Evolutionary conservation across 768 basidiomycete genomes (phyloP), one percentile per base, ranked within the genome.

Genomic region (Pholiota molesta): DNA sequence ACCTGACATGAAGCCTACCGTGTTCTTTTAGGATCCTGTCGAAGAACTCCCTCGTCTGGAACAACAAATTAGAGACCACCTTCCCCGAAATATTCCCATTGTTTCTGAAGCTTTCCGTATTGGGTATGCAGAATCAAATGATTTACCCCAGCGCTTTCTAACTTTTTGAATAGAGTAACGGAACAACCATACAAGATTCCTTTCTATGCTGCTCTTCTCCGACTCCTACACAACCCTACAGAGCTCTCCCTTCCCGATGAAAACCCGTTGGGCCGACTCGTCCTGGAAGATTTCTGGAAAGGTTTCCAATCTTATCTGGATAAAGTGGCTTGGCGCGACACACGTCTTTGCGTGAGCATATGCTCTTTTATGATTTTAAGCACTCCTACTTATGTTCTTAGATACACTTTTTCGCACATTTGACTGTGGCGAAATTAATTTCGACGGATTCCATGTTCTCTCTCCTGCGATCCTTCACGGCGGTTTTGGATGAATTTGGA

Each of bases 101-200:
- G 74, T 94, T 35, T 85, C 91, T 0, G 92, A 94, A 66, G 88
- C 88, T 9, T 83, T 94, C 72, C 87, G 91, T 49, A 78, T 88
- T 72, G 89, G 83, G 93, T 91, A 65, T 17, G 81, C 71, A 44
- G 56, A 55, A 33, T 5, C 47, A 49, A 19, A 1, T 40, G n/a
- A 29, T 21, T 55, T 29, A 21, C 55, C 54, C 61, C 55, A 19
- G 39, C 28, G 52, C 19, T 28, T 45, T 65, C 53, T 64, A 26
- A 65, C 59, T 11, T 37, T 37, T n/a, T 42, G 8, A 31, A 5
- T 70, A 95, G 93, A 54, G 86, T 94, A 56, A 94, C 90, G 0
- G 94, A 98, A 75, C 91, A 97, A 68, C 95, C 96, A 0, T 95
- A 87, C 80, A 99, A 99, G 80, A 91, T 93, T 37, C 90, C 94